These are phyloP conservation scores for Diphasiastrum complanatum DNA, from an alignment of 83 land plant genomes.

Conservation along the genomic window DNA sequence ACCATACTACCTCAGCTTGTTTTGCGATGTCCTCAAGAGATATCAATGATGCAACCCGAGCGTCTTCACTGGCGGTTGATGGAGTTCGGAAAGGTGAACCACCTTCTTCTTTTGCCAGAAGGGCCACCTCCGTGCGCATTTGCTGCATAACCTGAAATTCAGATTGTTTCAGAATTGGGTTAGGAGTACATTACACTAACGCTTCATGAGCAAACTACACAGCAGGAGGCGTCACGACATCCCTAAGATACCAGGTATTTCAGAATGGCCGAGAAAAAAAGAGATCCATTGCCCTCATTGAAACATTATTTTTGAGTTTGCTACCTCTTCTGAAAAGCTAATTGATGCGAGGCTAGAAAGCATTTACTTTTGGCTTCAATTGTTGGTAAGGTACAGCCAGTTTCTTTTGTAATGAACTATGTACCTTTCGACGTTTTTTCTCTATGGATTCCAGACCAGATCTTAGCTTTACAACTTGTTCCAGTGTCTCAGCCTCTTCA, in stretches of 20 bases:
- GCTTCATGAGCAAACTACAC: no score
- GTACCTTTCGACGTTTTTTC: conserved; percentile 89
- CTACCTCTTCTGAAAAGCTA: no score
- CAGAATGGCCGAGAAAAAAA: no score
- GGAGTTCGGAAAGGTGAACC: conserved; percentile 74
- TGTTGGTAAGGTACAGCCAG: no score
- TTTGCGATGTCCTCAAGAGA: conserved; percentile 84
- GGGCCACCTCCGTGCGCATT: conserved; percentile 68
- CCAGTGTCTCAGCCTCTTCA: conserved; percentile 81
- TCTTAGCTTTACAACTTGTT: conserved; percentile 68
- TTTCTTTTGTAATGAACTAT: background rate
- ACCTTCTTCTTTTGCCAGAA: conserved; percentile 75
- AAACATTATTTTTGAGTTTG: no score
- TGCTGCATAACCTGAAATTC: conserved; percentile 74
- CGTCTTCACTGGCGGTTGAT: conserved; percentile 92
- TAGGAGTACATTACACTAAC: no score
- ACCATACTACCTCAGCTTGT: conserved; percentile 88
- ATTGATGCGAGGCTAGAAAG: no score
- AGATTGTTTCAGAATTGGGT: background rate
- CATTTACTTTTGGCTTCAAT: no score
- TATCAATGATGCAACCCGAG: conserved; percentile 86
- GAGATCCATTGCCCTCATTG: no score
- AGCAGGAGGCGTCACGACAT: no score
- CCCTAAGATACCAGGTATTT: no score
- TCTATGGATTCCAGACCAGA: conserved; percentile 96